Percentiles rank a stretch among this genome's conserved stretches.
Conservation (phyloP, 345 rosid genomes). For the Murraya koenigii region DNA sequence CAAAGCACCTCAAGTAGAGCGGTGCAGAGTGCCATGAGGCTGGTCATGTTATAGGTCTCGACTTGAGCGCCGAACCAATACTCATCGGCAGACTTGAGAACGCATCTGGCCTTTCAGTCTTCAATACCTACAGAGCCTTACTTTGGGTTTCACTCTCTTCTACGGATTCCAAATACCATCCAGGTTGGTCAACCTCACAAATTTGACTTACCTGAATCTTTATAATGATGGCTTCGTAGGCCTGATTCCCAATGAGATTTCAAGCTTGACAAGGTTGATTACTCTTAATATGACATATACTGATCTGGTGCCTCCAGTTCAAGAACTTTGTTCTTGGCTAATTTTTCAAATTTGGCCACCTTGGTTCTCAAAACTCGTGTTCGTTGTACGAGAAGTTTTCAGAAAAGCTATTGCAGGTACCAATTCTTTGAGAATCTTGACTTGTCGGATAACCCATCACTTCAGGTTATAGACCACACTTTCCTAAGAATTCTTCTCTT, state of each 20-base stretch:
- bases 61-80: slow-evolving; percentile 29
- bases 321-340: too few relatives aligned
- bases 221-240: slow-evolving; percentile 37
- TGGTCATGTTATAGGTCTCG: slow-evolving; percentile 19
- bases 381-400: too few relatives aligned
- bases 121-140: background rate
- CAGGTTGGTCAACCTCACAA: background rate
- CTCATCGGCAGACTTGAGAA: slow-evolving; percentile 14
- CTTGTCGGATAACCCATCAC: too few relatives aligned
- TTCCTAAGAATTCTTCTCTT: too few relatives aligned
- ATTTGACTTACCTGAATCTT: slow-evolving; percentile 19
- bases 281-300: slow-evolving; percentile 21
- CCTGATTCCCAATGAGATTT: slow-evolving; percentile 32
- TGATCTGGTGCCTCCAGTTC: too few relatives aligned
- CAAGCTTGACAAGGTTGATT: slow-evolving; percentile 25
- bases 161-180: background rate
- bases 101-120: slow-evolving; percentile 24
- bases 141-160: slow-evolving; percentile 20
- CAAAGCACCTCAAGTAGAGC: background rate
- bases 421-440: too few relatives aligned
- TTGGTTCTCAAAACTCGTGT: too few relatives aligned
- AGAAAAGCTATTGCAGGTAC: too few relatives aligned
- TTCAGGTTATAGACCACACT: too few relatives aligned
- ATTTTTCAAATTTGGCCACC: too few relatives aligned
- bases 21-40: slow-evolving; percentile 3